Conservation (phyloP, 2,329 filamentous ascomycete genomes). For the Arthrobotrys conoides region DNA sequence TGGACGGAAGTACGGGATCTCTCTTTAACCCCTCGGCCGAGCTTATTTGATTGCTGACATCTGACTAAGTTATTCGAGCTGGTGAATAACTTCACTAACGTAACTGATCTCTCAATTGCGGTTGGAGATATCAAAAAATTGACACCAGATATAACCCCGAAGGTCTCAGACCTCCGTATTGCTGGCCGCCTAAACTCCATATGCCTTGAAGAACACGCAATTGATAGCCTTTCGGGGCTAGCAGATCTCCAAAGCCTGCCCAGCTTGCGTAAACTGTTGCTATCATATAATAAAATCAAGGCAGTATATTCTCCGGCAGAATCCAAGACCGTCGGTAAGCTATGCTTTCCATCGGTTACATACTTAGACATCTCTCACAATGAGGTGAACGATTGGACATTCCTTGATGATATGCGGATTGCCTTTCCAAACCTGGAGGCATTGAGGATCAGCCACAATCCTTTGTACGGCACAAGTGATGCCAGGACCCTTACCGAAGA, state of each 20-base stretch:
- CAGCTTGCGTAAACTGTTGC: constrained; percentile 74
- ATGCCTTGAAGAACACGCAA: constrained; percentile 80
- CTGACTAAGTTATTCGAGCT: constrained; percentile 39
- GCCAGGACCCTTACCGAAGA: constrained; percentile 68
- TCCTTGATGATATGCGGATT: constrained; percentile 71
- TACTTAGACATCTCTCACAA: constrained; percentile 84
- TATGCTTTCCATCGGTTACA: constrained; percentile 72
- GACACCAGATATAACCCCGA: constrained; percentile 27
- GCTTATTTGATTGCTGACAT: constrained; percentile 3
- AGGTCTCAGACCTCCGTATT: constrained; percentile 47
- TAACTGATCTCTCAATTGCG: constrained; percentile 52
- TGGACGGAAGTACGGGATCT: constrained; percentile 48
- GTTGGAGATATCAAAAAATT: constrained; percentile 36
- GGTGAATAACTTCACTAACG: constrained; percentile 45
- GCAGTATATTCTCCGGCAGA: constrained; percentile 66
- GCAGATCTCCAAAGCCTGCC: constrained; percentile 71
- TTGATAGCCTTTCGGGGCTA: constrained; percentile 74
- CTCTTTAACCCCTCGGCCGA: constrained; percentile 4
- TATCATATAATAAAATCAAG: constrained; percentile 83
- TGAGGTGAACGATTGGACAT: constrained; percentile 77
- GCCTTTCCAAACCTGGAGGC: constrained; percentile 81
- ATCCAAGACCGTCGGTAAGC: constrained; percentile 64
- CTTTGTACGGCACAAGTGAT: constrained; percentile 75
- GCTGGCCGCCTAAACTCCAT: constrained; percentile 68
- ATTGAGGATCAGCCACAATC: constrained; percentile 87